Evolutionary conservation across 2,329 filamentous ascomycete species (phyloP).

Genomic region (Didymella exigua): DNA sequence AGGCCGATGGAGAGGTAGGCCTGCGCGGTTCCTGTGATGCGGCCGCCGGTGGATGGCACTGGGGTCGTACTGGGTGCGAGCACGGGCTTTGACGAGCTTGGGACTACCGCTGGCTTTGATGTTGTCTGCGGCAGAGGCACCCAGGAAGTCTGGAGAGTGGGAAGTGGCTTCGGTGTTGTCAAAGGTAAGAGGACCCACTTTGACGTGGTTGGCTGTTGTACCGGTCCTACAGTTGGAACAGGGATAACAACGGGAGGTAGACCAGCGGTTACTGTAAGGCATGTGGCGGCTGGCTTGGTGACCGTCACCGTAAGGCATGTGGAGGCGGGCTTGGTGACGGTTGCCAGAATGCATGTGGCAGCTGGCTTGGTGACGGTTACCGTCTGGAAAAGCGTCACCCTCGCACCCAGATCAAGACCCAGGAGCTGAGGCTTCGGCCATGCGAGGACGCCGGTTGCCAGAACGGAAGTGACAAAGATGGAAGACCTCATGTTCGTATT

Average conservation of each 20-base stretch:
- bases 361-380: not conserved
- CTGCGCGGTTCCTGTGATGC: not conserved
- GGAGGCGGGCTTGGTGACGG: not conserved
- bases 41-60: not conserved
- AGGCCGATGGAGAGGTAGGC: constrained; percentile 30
- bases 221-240: not conserved
- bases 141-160: not conserved
- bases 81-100: not conserved
- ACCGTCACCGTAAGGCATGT: not conserved
- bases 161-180: not conserved
- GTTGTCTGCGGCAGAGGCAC: too few species aligned
- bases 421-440: not conserved
- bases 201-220: not conserved
- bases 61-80: not conserved
- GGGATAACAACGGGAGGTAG: not conserved
- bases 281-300: not conserved
- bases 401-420: not conserved
- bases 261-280: not conserved
- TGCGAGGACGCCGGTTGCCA: not conserved
- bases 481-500: not conserved
- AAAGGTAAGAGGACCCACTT: not conserved
- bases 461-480: not conserved
- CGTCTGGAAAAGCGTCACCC: not conserved
- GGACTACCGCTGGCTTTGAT: not conserved
- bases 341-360: not conserved